Evolutionary conservation across 179 eudicot genomes (phyloP), one percentile per base, ranked within the genome.

Genomic region (Spergularia azorica): DNA sequence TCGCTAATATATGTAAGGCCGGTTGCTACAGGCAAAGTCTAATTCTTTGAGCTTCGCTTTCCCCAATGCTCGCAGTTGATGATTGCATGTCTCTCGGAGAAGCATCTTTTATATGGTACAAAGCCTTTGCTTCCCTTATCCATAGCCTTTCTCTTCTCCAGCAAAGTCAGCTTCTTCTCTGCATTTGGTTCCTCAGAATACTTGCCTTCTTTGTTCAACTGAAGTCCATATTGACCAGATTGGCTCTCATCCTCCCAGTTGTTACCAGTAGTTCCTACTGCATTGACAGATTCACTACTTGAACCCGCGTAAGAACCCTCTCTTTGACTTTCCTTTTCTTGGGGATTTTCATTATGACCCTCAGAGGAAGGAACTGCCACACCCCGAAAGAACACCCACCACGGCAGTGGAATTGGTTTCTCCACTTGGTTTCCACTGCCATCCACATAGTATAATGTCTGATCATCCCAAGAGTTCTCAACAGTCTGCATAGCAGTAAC

Each of bases 31-130:
- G 80, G 85, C 93, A 88, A 73, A 92, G 92, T 21, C 89, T 90
- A 13, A 83, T 78, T 78, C 89, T 79, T 62, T 73, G 89, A 50
- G 78, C 85, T 59, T 86, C 88, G 54, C 83, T 84, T 66, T 88
- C 97, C 43, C 89, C 86, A 6, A 66, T 43, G 8, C 65, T 69
- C 50, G 55, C 68, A 41, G 64, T 59, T 6, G 85, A 72, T 20
- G 80, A 80, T 64, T 60, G 71, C 77, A 76, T 55, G 77, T 79
- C 89, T 14, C 81, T 86, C 90, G 0, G 87, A 85, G 59, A 83
- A 76, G 51, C 91, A 89, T 83, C 98, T 89, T 79, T 95, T 93
- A 56, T 95, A 95, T 1, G 98, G 98, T 9, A 91, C 91, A 75
- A 95, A 94, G 6, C 96, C 97, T 80, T 79, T 90, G 41, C 61